Conservation (phyloP, 129 eudicot species). For the Tagetes patula region DNA sequence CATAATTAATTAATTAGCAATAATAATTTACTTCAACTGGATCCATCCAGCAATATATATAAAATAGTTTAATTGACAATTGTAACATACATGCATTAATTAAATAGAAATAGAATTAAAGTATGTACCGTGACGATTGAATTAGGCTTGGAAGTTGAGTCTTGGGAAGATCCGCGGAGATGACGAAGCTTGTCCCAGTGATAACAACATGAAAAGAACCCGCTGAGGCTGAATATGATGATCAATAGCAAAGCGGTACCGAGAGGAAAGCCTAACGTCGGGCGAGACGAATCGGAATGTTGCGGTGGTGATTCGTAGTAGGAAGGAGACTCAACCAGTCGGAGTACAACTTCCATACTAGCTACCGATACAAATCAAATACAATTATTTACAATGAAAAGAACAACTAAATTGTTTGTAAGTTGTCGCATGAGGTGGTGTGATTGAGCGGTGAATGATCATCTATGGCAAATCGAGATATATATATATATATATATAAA, state of each 20-base stretch:
- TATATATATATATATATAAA: neutral
- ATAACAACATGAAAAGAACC: slow-evolving; percentile 76
- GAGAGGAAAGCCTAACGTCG: slow-evolving; percentile 75
- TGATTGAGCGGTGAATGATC: too few species aligned
- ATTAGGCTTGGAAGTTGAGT: slow-evolving; percentile 44
- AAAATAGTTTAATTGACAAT: too few species aligned
- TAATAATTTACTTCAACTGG: neutral
- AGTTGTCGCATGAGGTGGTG: neutral
- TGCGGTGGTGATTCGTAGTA: slow-evolving; percentile 41
- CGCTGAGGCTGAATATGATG: slow-evolving; percentile 72
- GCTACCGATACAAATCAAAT: neutral
- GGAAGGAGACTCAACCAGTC: slow-evolving; percentile 38
- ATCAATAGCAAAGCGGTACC: slow-evolving; percentile 71
- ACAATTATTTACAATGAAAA: neutral
- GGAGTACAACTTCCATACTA: slow-evolving; percentile 30
- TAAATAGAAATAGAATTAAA: neutral
- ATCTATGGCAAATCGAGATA: neutral
- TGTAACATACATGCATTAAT: too few species aligned
- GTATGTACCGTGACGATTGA: slow-evolving; percentile 40
- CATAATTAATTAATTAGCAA: too few species aligned
- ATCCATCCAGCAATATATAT: too few species aligned
- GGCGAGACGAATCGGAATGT: slow-evolving; percentile 53
- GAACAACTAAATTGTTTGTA: neutral
- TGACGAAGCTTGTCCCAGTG: slow-evolving; percentile 73
- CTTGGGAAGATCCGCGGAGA: slow-evolving; percentile 39